Evolutionary conservation across 2,329 filamentous ascomycete species (phyloP).

Genomic region (Exophiala spinifera): DNA sequence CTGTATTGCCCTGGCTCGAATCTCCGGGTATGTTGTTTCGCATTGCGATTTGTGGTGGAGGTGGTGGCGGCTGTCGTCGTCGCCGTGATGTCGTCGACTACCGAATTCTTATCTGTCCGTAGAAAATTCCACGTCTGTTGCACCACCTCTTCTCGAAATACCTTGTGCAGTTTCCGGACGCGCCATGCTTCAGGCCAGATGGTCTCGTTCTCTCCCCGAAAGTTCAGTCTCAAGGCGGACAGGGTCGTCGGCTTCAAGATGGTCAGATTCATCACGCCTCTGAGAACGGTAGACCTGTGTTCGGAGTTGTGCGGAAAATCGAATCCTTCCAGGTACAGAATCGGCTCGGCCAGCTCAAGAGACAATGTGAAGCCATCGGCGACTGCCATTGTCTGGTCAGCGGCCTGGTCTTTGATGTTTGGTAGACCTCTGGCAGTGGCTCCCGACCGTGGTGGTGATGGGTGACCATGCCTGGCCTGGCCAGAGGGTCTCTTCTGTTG

Average conservation of each 20-base stretch:
- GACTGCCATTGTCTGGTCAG: neutral
- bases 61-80: no score
- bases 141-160: slow-evolving; percentile 1
- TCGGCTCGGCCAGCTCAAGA: slow-evolving; percentile 5
- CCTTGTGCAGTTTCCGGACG: slow-evolving; percentile 2
- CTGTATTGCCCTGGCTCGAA: slow-evolving; percentile 3
- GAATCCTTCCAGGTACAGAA: slow-evolving; percentile 7
- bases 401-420: neutral
- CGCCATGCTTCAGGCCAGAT: slow-evolving; percentile 10
- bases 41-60: no score
- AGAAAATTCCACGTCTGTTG: slow-evolving; percentile 8
- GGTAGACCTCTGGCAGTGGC: neutral
- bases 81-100: neutral
- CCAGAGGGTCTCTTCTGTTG: no score
- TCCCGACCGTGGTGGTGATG: neutral
- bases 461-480: no score
- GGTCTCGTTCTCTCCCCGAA: neutral
- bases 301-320: slow-evolving; percentile 7
- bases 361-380: slow-evolving; percentile 3
- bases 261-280: slow-evolving; percentile 1
- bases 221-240: neutral
- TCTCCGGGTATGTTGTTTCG: neutral
- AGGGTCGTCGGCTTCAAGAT: neutral
- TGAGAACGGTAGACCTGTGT: slow-evolving; percentile 6
- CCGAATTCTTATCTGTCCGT: neutral